Evolutionary conservation across 768 basidiomycete species (phyloP), one percentile per base, ranked within the genome.

Genomic region (Phanerochaete carnosa): DNA sequence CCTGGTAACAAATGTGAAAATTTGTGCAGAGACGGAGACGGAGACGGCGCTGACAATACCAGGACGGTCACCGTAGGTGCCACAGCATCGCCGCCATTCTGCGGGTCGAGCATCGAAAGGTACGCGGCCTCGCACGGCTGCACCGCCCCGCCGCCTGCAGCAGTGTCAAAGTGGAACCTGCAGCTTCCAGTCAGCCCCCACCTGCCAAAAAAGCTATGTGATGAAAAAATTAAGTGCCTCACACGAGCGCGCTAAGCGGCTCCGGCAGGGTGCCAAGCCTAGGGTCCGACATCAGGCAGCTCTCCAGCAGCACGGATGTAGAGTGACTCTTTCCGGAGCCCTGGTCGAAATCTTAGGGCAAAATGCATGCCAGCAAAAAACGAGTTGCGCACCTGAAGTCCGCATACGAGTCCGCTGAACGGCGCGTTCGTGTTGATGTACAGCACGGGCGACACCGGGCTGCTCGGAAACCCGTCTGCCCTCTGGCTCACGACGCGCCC

Each of bases 271-370:
- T 73, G 0, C 88, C 88, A 6, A 83, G 65, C 3, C 76, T 66
- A 56, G 80, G 76, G 19, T 75, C 71, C 0, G 83, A 65, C n/a
- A 90, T 80, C 11, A 90, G 75, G 81, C 88, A 85, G 60, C 77
- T 84, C 66, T 89, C 88, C 0, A 89, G 65, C 7, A 89, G 74
- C 0, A 86, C 80, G 0, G 87, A 84, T 1, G 87, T 80, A 0
- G 86, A 88, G 49, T 89, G 87, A 0, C 85, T 87, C 64, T 89
- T 89, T 11, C 87, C 87, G 0, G 88, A 85, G 0, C 87, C 87
- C 59, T 60, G 47, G 22, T 25, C 8, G 22, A 45, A 29, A 8
- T 2, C 6, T 23, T 23, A n/a, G n/a, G 39, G 11, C 39, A 11
- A 11, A 4, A 43, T 5, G 2, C 30, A 16, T 13, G 26, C 28